phyloP scores from a whole-genome alignment of 1,139 yeast species.

The Maudiozyma humilis region DNA sequence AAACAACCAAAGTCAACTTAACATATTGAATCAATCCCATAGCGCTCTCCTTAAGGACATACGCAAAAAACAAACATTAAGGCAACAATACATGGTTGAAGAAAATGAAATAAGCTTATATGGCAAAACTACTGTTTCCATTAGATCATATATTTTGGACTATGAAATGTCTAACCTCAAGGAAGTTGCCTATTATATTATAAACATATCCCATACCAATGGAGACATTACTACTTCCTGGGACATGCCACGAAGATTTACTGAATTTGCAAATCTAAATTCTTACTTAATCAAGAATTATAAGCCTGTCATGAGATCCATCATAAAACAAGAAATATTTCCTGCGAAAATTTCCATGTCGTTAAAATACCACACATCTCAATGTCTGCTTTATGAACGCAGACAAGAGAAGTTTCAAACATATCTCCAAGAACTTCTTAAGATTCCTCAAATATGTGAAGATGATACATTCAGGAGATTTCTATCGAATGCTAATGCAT shows the following conservation, averaged over 20 bases:
- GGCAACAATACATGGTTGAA: slow-evolving; percentile 75
- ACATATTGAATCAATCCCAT: slow-evolving; percentile 59
- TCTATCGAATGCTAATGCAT: slow-evolving; percentile 51
- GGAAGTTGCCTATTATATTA: slow-evolving; percentile 61
- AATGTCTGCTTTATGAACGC: slow-evolving; percentile 51
- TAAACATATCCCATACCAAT: slow-evolving; percentile 57
- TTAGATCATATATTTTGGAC: slow-evolving; percentile 59
- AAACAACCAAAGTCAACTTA: slow-evolving; percentile 60
- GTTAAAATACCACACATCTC: slow-evolving; percentile 43
- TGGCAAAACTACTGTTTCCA: slow-evolving; percentile 57
- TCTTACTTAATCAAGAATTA: slow-evolving; percentile 52
- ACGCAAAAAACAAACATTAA: slow-evolving; percentile 59
- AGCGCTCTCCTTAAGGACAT: slow-evolving; percentile 61
- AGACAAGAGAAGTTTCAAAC: slow-evolving; percentile 54
- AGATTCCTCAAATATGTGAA: slow-evolving; percentile 62
- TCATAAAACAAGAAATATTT: slow-evolving; percentile 49
- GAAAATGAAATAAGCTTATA: slow-evolving; percentile 73
- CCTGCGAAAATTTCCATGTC: slow-evolving; percentile 43
- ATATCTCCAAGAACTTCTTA: slow-evolving; percentile 51
- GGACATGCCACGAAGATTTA: slow-evolving; percentile 82
- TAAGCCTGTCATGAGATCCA: slow-evolving; percentile 40
- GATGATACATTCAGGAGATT: slow-evolving; percentile 67
- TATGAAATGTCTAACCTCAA: slow-evolving; percentile 42
- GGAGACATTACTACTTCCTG: slow-evolving; percentile 61
- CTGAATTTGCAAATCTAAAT: slow-evolving; percentile 70